Evolutionary conservation across 192 early-diverging fungal genomes (phyloP).

Genomic region (Piromyces finnis): DNA sequence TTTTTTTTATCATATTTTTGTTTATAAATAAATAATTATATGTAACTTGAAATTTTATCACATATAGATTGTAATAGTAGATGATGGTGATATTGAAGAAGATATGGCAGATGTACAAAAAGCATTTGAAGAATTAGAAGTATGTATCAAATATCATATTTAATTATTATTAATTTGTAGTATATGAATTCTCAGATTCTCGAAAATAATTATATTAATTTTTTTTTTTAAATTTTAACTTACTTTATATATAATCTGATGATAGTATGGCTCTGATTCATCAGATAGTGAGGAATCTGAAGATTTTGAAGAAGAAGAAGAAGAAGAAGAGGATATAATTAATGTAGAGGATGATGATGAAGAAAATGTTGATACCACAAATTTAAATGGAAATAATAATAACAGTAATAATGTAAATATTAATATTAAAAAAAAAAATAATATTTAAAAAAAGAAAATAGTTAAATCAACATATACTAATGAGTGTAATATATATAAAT

Average conservation of each 20-base stretch:
- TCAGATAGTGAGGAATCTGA: not conserved
- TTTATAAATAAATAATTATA: no score
- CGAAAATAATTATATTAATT: no score
- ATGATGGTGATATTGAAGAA: conserved; percentile 64
- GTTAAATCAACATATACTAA: no score
- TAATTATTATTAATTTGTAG: no score
- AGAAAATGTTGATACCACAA: conserved; percentile 8
- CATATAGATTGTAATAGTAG: conserved; percentile 51
- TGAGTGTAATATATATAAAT: no score
- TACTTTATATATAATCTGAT: no score
- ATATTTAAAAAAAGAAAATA: no score
- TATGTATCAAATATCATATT: conserved; percentile 4
- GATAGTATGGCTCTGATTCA: not conserved
- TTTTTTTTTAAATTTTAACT: no score
- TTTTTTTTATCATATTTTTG: no score
- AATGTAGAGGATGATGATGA: conserved; percentile 6
- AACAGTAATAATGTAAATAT: conserved; percentile 2
- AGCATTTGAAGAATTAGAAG: conserved; percentile 51
- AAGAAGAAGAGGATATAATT: conserved; percentile 3
- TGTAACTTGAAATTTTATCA: not conserved
- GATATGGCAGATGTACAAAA: conserved; percentile 39
- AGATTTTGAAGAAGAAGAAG: conserved; percentile 8
- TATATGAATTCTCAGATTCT: no score
- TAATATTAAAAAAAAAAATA: not conserved
- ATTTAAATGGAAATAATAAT: conserved; percentile 3